A percentile compares a stretch with the other conserved stretches of the same genome.
Evolutionary conservation across 371 early-diverging fungal species (phyloP).

Genomic region (Nosema muscidifuracis): DNA sequence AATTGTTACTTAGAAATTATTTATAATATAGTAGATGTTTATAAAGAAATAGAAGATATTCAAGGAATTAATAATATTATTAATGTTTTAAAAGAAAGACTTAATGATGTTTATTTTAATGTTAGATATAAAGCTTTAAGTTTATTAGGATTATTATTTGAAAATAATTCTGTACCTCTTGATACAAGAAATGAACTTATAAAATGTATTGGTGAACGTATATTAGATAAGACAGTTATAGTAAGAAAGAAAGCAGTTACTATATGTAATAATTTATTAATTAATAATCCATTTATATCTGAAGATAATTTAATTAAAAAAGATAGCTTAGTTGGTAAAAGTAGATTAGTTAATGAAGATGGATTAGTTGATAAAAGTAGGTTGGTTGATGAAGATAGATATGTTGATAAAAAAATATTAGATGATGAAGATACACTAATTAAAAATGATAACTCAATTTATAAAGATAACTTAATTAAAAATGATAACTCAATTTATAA

Average conservation of each 20-base stretch:
- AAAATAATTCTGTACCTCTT: constrained; percentile 37
- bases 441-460: no score
- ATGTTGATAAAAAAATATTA: not conserved
- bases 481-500: not conserved
- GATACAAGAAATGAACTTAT: constrained; percentile 43
- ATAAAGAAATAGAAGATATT: constrained; percentile 2
- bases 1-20: constrained; percentile 51
- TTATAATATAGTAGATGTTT: constrained; percentile 22
- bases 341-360: no score
- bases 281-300: constrained; percentile 58
- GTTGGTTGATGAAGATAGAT: no score
- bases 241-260: constrained; percentile 59
- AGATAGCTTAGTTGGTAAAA: no score
- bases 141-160: constrained; percentile 43
- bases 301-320: constrained; percentile 32
- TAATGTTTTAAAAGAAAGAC: constrained; percentile 36
- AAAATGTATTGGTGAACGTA: constrained; percentile 40
- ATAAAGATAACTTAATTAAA: no score
- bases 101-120: constrained; percentile 51
- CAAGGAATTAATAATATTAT: constrained; percentile 21
- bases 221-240: constrained; percentile 59
- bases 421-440: no score
- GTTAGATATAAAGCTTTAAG: constrained; percentile 51
- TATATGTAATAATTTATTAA: constrained; percentile 48
- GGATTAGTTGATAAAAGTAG: no score